phyloP scores from a whole-genome alignment of 2,329 filamentous ascomycete genomes.

The Leptosphaerulina australis region DNA sequence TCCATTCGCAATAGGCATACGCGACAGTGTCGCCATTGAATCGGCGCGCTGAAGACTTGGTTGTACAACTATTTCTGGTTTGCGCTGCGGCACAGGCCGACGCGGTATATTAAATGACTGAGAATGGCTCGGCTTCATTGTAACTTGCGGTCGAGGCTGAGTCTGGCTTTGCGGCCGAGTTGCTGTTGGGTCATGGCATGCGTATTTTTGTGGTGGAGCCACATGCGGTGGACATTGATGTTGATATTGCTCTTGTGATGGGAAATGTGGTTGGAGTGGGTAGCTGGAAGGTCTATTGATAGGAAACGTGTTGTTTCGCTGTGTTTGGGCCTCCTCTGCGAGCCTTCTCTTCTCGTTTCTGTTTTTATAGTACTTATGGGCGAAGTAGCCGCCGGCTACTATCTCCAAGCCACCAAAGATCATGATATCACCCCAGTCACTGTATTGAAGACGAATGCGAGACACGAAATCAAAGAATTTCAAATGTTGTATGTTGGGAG shows the following conservation, averaged over 20 bases:
- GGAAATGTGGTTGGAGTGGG: constrained; percentile 19
- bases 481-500: neutral
- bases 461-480: neutral
- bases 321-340: constrained; percentile 33
- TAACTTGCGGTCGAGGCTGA: constrained; percentile 25
- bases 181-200: constrained; percentile 27
- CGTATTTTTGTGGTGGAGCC: constrained; percentile 34
- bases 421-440: constrained; percentile 37
- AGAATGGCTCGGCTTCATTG: constrained; percentile 21
- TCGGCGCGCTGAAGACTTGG: constrained; percentile 40
- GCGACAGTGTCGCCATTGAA: constrained; percentile 42
- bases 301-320: constrained; percentile 39
- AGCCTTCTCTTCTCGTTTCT: constrained; percentile 42
- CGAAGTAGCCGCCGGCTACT: constrained; percentile 43
- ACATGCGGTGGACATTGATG: constrained; percentile 20
- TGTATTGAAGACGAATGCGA: neutral
- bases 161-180: constrained; percentile 18
- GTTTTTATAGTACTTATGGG: constrained; percentile 45
- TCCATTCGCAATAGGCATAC: constrained; percentile 46
- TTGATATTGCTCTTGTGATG: constrained; percentile 22
- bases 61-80: constrained; percentile 36
- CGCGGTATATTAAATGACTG: constrained; percentile 39
- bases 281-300: constrained; percentile 24
- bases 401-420: constrained; percentile 49
- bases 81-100: constrained; percentile 34